Percentiles rank a stretch among this genome's conserved stretches.
Evolutionary conservation across 805 yeast species (phyloP).

Genomic region (Nakazawaea pomicola): DNA sequence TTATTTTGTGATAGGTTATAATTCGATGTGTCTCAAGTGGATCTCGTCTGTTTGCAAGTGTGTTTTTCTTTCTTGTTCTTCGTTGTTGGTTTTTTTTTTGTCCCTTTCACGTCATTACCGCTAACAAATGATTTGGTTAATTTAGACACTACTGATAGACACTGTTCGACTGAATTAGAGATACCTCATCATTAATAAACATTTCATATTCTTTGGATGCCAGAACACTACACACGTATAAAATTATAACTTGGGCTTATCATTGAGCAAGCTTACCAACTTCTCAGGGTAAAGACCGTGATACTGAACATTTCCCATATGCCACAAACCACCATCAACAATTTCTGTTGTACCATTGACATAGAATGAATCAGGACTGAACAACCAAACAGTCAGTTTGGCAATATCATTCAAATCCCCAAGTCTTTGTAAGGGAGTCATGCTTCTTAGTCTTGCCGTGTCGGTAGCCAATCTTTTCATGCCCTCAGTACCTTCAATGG

Average conservation of each 20-base stretch:
- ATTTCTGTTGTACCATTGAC: slow-evolving; percentile 73
- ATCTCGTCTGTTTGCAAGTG: slow-evolving; percentile 2
- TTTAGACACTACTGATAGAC: too few species aligned
- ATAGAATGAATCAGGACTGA: slow-evolving; percentile 77
- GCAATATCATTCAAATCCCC: slow-evolving; percentile 82
- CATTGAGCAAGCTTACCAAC: slow-evolving; percentile 22
- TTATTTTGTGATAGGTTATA: not conserved
- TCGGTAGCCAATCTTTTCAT: slow-evolving; percentile 49
- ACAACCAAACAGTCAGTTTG: slow-evolving; percentile 75
- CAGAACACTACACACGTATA: too few species aligned
- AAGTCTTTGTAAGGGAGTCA: slow-evolving; percentile 60
- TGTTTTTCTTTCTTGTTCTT: not conserved
- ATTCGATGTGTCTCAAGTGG: not conserved
- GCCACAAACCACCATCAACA: slow-evolving; percentile 94
- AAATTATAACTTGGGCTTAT: slow-evolving; percentile 7
- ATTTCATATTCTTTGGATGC: not conserved
- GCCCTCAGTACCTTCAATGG: slow-evolving; percentile 86
- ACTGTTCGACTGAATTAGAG: too few species aligned
- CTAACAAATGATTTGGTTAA: not conserved
- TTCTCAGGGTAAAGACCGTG: slow-evolving; percentile 36
- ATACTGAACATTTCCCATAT: slow-evolving; percentile 44
- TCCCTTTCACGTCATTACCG: not conserved
- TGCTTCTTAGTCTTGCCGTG: slow-evolving; percentile 25
- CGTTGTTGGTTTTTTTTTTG: not conserved
- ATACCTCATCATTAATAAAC: not conserved